Evolutionary conservation across 176 grass and related monocot genomes (phyloP), one percentile per base, ranked within the genome.

Genomic region (Musa troglodytarum): DNA sequence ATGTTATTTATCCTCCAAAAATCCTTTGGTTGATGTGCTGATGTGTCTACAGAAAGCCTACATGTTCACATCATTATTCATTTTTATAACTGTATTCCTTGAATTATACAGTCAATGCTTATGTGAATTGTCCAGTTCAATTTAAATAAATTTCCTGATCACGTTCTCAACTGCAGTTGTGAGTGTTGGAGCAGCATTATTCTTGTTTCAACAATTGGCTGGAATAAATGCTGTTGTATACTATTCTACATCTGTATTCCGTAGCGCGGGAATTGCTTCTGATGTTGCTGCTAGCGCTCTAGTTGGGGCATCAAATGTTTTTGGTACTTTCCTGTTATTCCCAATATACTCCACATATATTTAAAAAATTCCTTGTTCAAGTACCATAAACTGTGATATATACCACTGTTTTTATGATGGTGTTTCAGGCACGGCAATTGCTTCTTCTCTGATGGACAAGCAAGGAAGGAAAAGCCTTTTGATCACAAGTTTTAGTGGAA

Each of bases 141-240:
- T 43, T 26, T 34, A 17, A 29, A 9, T 43, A 49, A 4, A 13
- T 43, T 29, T 15, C 58, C 85, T 56, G 74, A 70, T 49, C 62
- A 76, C 65, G 55, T 82, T 12, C 53, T 24, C 19, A 85, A 53
- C 58, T 82, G 84, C 78, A 99, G 95, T 99, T 81, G 95, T 99
- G 54, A 94, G 95, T 34, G 85, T 99, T 16, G 94, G 95, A 61
- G 95, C 88, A 14, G 91, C 90, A 79, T 76, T 99, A 65, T 99
- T 99, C 78, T 87, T 99, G 61, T 92, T 99, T 82, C 95, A 99
- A 80, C 95, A 99, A 54, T 72, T 99, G 84, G 95, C 95, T 78
- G 95, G 95, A 56, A 99, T 99, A 86, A 99, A 99, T 71, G 95
- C 95, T 19, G 91, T 99, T 79, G 95, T 99, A 67, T 99, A 99